A percentile compares a stretch with the other conserved stretches of the same genome.
Conservation (phyloP, 2,329 filamentous ascomycete genomes). For the Corynespora cassiicola region DNA sequence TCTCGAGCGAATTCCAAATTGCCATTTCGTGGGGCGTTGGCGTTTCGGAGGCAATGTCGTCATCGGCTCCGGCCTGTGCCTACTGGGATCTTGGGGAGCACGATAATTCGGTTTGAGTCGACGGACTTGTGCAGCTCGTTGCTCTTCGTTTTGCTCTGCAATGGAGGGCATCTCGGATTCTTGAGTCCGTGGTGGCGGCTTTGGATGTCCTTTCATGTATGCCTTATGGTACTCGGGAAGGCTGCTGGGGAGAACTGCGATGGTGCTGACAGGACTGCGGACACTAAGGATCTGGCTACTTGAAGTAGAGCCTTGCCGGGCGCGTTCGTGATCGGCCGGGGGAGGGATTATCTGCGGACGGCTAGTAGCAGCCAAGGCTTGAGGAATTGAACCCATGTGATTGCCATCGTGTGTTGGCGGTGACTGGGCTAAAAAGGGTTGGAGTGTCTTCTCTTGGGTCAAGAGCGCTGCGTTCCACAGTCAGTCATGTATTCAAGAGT, state of each 20-base stretch:
- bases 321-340: constrained; percentile 44
- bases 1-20: constrained; percentile 94
- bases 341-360: constrained; percentile 39
- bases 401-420: constrained; percentile 60
- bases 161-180: constrained; percentile 48
- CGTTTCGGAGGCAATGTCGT: constrained; percentile 70
- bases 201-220: constrained; percentile 75
- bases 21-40: constrained; percentile 86
- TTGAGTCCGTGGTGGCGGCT: constrained; percentile 28
- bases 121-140: constrained; percentile 81
- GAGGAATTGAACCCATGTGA: constrained; percentile 40
- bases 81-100: constrained; percentile 65
- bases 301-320: constrained; percentile 53
- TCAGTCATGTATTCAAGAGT: constrained; percentile 17
- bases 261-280: constrained; percentile 70
- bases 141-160: constrained; percentile 54
- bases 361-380: constrained; percentile 39
- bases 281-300: constrained; percentile 45
- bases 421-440: constrained; percentile 63
- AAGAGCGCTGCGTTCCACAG: constrained; percentile 56
- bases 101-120: constrained; percentile 86
- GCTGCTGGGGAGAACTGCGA: constrained; percentile 90
- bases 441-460: constrained; percentile 57
- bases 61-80: constrained; percentile 61
- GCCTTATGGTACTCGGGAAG: constrained; percentile 89